Percentiles rank a stretch among this genome's conserved stretches.
phyloP scores from a whole-genome alignment of 768 basidiomycete genomes.

The Pholiota conissans region DNA sequence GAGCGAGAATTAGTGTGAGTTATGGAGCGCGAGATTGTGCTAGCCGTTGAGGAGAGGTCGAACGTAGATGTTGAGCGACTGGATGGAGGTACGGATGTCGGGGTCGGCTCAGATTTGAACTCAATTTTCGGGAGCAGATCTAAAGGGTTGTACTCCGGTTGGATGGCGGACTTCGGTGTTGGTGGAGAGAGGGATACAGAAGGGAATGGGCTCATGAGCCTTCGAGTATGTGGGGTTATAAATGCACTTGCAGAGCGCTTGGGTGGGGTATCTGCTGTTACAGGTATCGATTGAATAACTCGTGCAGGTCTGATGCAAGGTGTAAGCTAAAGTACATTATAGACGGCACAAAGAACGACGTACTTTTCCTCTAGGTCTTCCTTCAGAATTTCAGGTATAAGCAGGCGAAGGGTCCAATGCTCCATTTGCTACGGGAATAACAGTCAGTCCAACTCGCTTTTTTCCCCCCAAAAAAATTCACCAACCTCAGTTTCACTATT shows the following conservation, averaged over 20 bases:
- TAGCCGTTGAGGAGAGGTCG: not conserved
- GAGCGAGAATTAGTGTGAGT: not conserved
- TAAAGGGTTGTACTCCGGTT: not conserved
- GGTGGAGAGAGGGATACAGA: constrained; percentile 16
- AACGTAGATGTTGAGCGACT: constrained; percentile 1
- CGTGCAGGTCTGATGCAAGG: not conserved
- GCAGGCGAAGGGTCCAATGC: not conserved
- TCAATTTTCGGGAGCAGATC: not conserved
- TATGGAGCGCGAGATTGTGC: too few relatives aligned
- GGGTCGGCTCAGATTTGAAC: not conserved
- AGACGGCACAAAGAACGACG: not conserved
- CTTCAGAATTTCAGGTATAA: not conserved
- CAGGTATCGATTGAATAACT: not conserved
- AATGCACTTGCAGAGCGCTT: not conserved
- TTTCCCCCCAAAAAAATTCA: not conserved
- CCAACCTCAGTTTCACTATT: constrained; percentile 13
- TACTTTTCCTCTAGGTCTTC: not conserved
- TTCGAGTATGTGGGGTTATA: not conserved
- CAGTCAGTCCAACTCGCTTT: too few relatives aligned
- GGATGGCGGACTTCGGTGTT: not conserved
- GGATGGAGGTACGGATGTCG: not conserved
- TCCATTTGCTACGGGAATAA: not conserved
- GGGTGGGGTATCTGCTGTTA: not conserved
- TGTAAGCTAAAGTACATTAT: not conserved
- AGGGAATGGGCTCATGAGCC: constrained; percentile 13